Base-by-base conservation (phyloP, 768 basidiomycete genomes). In the Ramaria sp. region DNA sequence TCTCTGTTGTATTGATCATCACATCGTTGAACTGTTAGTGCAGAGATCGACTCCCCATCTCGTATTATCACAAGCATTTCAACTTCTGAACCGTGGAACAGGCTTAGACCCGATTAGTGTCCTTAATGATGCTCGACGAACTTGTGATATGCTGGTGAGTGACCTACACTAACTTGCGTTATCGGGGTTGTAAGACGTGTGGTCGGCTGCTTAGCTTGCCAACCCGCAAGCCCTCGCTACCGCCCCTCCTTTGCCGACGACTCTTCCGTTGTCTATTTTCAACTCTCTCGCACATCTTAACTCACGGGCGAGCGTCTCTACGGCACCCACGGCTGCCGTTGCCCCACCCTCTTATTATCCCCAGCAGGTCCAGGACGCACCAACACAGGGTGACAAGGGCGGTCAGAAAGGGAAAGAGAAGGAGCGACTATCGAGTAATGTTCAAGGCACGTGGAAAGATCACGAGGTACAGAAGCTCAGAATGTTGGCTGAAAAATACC, bases 11-110 rank as follows among this genome's bases (percentile, higher is more conserved):
- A 9, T 33, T 27, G 13, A 43, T 54, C n/a, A 63, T 77, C 74
- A 78, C 77, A 72, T 74, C 70, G 45, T 45, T 47, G 48, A 43
- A n/a, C 31, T 49, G 51, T 37, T 53, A 51, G 63, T 78, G 77
- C 80, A 80, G 76, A 73, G 71, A 53, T 76, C 10, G 73, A 54
- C 88, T 0, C 77, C 84, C 42, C 80, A 86, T 7, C 66, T 86
- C 58, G 87, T 90, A 19, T 76, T 90, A 45, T 83, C 87, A 1
- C 88, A 90, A 67, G 88, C 84, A 63, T 91, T 89, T 66, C 82
- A 84, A 61, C 79, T 84, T 75, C 84, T 84, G 5, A 79, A 83
- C 7, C 73, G 73, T 12, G 77, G 73, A 58, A 86, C 85, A 61
- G 77, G 54, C 5, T 22, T 89, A 13, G 88, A 91, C 62, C 88